Evolutionary conservation across 176 grass and related monocot species (phyloP).

Genomic region (Musa troglodytarum): DNA sequence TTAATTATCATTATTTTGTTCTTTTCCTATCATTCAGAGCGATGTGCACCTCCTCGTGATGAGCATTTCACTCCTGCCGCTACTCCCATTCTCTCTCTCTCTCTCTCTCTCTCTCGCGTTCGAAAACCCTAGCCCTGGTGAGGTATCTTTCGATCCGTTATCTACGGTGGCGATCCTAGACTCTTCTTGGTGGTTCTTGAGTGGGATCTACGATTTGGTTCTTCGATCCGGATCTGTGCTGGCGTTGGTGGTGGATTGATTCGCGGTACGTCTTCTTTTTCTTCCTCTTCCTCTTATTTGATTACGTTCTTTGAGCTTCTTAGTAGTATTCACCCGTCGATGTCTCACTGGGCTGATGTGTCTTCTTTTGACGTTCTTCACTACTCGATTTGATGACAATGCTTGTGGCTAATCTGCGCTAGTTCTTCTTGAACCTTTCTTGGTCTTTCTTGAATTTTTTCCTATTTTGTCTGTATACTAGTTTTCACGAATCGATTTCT

Average conservation of each 20-base stretch:
- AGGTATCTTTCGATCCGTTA: neutral
- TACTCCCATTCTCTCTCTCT: neutral
- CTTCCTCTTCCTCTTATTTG: neutral
- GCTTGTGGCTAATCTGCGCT: no score
- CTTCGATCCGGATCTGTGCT: neutral
- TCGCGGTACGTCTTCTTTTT: neutral
- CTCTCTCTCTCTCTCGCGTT: neutral
- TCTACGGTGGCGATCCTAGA: neutral
- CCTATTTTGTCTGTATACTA: no score
- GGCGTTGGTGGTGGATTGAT: neutral
- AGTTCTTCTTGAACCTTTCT: no score
- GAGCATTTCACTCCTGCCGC: constrained; percentile 2
- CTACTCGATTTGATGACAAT: no score
- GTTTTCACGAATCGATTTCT: no score
- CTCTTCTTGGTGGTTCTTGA: neutral
- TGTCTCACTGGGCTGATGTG: neutral
- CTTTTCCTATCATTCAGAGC: neutral
- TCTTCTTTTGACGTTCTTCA: no score
- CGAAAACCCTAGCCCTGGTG: constrained; percentile 1
- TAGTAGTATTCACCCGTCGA: neutral
- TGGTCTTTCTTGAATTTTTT: neutral
- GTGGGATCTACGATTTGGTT: neutral
- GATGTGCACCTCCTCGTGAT: neutral
- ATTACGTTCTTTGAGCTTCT: neutral
- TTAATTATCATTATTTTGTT: neutral